Base-by-base conservation (phyloP, 805 yeast genomes). In the Candida stauntonica region DNA sequence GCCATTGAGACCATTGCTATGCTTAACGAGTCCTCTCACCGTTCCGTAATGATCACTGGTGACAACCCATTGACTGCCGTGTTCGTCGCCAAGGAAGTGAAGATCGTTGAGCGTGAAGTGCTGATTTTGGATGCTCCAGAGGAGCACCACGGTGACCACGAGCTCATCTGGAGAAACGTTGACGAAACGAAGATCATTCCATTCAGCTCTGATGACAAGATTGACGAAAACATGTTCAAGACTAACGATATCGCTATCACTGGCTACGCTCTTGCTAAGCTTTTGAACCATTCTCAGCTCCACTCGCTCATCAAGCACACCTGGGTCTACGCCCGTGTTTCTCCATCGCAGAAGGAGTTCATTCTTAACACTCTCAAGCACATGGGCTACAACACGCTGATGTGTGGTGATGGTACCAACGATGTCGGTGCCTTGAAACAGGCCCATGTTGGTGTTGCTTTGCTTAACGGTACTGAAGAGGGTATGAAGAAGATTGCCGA, bases 321-420 rank as follows among this genome's bases (percentile, higher is more conserved):
- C 14, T 93, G 97, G 97, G 86, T 93, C 33, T 93, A 86, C 58
- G 97, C 99, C 31, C 83, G 99, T 67, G 98, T 93, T 23, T 91
- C 98, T 6, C 99, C 99, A 29, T 57, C 83, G 18, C 99, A 93
- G 67, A 93, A 93, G 66, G 99, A 93, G 64, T 87, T 83, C 50
- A 80, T 93, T 52, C 71, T 93, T 55, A 81, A 79, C 45, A 75
- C 88, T 27, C 75, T 86, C 61, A 93, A 91, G 62, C 81, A 78
- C 46, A 73, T 86, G 60, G 96, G 96, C 18, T 93, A 91, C 65
- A 83, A 78, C 57, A 93, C 98, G 17, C 73, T 93, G 54, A 93
- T 93, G 99, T 93, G 99, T 66, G 99, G 99, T 72, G 99, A 93
- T 66, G 99, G 99, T 66, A 93, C 99, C n/a, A 93, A 93, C 60